phyloP scores from a whole-genome alignment of 495 filamentous ascomycete genomes.

The Penicillium odoratum region DNA sequence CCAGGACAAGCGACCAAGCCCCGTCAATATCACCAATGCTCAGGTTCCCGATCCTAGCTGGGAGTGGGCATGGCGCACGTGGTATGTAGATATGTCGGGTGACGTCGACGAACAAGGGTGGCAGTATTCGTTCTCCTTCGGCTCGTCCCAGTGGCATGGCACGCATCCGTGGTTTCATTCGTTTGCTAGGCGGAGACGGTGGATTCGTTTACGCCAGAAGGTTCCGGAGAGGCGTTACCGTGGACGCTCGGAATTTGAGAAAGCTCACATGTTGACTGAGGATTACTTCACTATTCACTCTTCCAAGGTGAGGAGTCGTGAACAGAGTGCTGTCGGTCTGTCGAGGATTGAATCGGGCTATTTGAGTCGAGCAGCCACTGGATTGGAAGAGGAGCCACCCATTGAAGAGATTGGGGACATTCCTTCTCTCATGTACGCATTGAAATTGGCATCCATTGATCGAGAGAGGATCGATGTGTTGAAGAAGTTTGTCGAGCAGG shows the following conservation, averaged over 20 bases:
- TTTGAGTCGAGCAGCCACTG: constrained; percentile 32
- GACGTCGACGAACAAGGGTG: constrained; percentile 91
- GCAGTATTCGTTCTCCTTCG: constrained; percentile 90
- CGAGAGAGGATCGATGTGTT: constrained; percentile 85
- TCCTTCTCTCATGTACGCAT: constrained; percentile 58
- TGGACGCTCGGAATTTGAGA: constrained; percentile 35
- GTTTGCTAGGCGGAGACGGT: constrained; percentile 84
- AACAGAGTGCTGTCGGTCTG: constrained; percentile 34
- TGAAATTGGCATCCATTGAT: constrained; percentile 75
- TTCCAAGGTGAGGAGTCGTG: constrained; percentile 40
- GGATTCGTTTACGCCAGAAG: constrained; percentile 83
- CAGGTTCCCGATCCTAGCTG: constrained; percentile 94
- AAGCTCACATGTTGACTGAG: constrained; percentile 65
- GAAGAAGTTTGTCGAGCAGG: constrained; percentile 74
- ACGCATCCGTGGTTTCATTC: constrained; percentile 89
- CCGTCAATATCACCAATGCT: constrained; percentile 85
- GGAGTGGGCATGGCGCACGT: constrained; percentile 93
- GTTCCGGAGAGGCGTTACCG: constrained; percentile 22
- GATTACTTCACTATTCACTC: constrained; percentile 87
- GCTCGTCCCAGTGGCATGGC: constrained; percentile 85
- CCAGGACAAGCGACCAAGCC: constrained; percentile 63
- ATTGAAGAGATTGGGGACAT: constrained; percentile 65
- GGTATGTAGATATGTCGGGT: constrained; percentile 90
- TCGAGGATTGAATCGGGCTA: constrained; percentile 32
- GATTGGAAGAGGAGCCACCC: constrained; percentile 36